Evolutionary conservation across 495 filamentous ascomycete species (phyloP).

Genomic region (Apiosordaria backusii): DNA sequence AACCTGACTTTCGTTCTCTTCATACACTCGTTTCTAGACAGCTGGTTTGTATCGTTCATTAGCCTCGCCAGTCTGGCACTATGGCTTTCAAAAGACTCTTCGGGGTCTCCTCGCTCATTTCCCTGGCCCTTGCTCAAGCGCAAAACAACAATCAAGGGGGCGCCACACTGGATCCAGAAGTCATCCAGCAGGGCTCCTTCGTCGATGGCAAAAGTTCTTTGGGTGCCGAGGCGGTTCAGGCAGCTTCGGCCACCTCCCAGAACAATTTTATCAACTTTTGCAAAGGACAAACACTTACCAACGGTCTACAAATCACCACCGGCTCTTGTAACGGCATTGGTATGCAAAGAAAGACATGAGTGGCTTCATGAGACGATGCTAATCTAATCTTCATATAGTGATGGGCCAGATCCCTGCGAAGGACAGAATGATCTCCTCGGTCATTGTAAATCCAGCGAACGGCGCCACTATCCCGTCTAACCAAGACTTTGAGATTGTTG

Average conservation of each 20-base stretch:
- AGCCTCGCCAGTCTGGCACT: neutral
- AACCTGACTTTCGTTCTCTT: constrained; percentile 12
- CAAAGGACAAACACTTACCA: constrained; percentile 50
- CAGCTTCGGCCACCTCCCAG: constrained; percentile 35
- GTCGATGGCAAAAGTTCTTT: constrained; percentile 24
- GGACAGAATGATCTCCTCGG: constrained; percentile 55
- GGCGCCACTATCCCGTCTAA: constrained; percentile 39
- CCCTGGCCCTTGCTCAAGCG: constrained; percentile 20
- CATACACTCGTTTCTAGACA: neutral
- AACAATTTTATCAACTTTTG: constrained; percentile 55
- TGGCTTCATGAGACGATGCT: neutral
- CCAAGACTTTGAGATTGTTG: constrained; percentile 47
- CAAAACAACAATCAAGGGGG: constrained; percentile 17
- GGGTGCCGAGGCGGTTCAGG: constrained; percentile 27
- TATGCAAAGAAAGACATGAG: constrained; percentile 27
- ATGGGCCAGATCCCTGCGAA: constrained; percentile 61
- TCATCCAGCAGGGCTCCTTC: constrained; percentile 26
- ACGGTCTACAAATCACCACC: constrained; percentile 46
- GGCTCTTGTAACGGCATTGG: constrained; percentile 55
- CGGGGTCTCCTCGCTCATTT: constrained; percentile 17
- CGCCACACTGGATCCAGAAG: constrained; percentile 20
- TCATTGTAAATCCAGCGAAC: constrained; percentile 47
- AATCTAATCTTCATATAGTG: constrained; percentile 29
- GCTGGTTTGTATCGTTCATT: neutral
- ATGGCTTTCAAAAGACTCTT: constrained; percentile 21